Conservation (phyloP, 225 moss, liverwort and hornwort species). For the Bryoerythrophyllum caledonicum region DNA sequence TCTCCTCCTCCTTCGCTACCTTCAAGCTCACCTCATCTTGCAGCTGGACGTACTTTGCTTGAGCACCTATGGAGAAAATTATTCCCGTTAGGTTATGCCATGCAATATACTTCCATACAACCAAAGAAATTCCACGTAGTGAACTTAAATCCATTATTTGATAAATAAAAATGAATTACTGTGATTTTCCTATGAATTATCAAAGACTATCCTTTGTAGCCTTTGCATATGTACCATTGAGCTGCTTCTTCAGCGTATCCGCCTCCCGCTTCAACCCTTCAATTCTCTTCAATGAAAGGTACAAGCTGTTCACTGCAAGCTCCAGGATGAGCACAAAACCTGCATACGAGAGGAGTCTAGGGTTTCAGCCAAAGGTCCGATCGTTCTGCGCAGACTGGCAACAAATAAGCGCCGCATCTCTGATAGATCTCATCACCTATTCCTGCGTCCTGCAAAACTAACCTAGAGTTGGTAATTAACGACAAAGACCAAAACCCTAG, state of each 20-base stretch:
- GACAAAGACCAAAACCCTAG: background rate
- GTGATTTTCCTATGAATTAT: no score
- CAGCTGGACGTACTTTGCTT: slow-evolving; percentile 51
- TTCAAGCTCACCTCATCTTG: slow-evolving; percentile 42
- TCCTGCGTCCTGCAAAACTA: background rate
- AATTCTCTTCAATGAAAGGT: slow-evolving; percentile 49
- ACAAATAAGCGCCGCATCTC: background rate
- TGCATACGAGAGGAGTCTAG: slow-evolving; percentile 27
- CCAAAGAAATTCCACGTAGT: no score
- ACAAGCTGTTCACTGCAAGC: slow-evolving; percentile 60
- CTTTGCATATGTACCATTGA: slow-evolving; percentile 29
- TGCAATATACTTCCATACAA: no score
- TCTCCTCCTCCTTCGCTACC: slow-evolving; percentile 25
- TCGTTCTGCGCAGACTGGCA: background rate
- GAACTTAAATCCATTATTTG: no score
- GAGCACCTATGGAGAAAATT: slow-evolving; percentile 34
- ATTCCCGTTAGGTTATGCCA: no score
- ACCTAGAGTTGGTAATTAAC: background rate
- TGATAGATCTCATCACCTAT: background rate
- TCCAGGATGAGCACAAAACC: slow-evolving; percentile 65
- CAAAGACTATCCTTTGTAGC: no score
- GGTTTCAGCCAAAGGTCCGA: background rate
- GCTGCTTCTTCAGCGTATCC: slow-evolving; percentile 61
- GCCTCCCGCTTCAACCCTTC: slow-evolving; percentile 52
- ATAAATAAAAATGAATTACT: no score